Conservation (phyloP, 1,139 yeast species). For the Protomyces inundatus region DNA sequence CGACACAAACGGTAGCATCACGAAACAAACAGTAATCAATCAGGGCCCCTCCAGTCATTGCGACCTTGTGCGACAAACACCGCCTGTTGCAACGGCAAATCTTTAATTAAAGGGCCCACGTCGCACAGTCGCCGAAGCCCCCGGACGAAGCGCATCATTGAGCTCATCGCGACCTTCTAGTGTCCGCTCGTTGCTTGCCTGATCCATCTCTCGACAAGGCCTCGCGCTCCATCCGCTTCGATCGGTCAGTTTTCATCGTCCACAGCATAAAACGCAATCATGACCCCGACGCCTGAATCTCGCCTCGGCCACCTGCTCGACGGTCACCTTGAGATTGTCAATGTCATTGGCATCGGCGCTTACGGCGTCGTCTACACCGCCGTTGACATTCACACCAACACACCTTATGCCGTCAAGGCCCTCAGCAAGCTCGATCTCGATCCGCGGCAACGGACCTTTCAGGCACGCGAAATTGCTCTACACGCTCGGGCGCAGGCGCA, state of each 20-base stretch:
- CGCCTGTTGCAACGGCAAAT: too few species aligned
- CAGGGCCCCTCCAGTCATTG: too few species aligned
- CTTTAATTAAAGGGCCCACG: too few species aligned
- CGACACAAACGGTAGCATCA: too few species aligned
- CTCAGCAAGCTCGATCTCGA: conserved; percentile 37
- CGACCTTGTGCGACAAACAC: too few species aligned
- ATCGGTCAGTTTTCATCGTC: neutral
- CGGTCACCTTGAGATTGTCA: conserved; percentile 46
- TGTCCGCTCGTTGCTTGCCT: too few species aligned
- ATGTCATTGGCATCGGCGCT: conserved; percentile 80
- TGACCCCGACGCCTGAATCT: conserved; percentile 23
- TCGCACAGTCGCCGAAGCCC: too few species aligned
- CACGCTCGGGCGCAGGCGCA: conserved; percentile 73
- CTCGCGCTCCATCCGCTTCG: neutral
- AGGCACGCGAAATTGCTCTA: conserved; percentile 61
- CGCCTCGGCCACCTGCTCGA: conserved; percentile 38
- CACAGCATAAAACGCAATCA: neutral
- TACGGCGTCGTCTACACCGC: conserved; percentile 80
- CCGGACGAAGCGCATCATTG: too few species aligned
- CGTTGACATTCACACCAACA: conserved; percentile 49
- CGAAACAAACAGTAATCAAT: too few species aligned
- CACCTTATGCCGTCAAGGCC: conserved; percentile 66
- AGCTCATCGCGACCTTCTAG: too few species aligned
- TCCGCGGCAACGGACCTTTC: conserved; percentile 37
- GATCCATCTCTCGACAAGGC: neutral